Percentiles rank a stretch among this genome's conserved stretches.
phyloP scores from a whole-genome alignment of 2,329 filamentous ascomycete species.

The Xylaria arbuscula region DNA sequence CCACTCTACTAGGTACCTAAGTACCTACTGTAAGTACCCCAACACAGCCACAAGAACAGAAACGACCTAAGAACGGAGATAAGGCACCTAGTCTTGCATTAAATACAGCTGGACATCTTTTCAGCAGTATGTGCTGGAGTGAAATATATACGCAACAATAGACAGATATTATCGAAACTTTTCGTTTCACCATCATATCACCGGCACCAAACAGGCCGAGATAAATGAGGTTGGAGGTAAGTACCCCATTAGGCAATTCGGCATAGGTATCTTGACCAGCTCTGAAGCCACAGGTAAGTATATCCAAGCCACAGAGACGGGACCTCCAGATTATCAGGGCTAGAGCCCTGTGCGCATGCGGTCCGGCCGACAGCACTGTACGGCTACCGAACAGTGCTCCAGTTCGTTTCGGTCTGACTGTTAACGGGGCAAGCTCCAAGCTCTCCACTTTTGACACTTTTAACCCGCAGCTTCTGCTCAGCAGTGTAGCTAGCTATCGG shows the following conservation, averaged over 20 bases:
- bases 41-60: background rate
- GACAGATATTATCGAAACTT: background rate
- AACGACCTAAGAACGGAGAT: background rate
- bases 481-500: background rate
- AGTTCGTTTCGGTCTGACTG: conserved; percentile 27
- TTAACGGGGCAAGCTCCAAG: conserved; percentile 3
- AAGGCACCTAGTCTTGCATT: background rate
- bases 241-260: conserved; percentile 1
- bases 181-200: background rate
- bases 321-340: too few species aligned
- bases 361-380: too few species aligned
- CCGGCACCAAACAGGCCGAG: too few species aligned
- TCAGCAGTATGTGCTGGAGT: background rate
- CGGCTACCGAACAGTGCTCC: background rate
- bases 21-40: background rate
- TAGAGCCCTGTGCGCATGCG: too few species aligned
- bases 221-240: background rate
- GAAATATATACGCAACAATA: background rate
- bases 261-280: background rate
- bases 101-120: background rate
- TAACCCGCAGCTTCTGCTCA: background rate
- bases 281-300: background rate
- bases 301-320: background rate
- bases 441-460: conserved; percentile 20
- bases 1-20: background rate